Evolutionary conservation across 2,329 filamentous ascomycete species (phyloP).

Genomic region (Sodiomyces alkalinus): DNA sequence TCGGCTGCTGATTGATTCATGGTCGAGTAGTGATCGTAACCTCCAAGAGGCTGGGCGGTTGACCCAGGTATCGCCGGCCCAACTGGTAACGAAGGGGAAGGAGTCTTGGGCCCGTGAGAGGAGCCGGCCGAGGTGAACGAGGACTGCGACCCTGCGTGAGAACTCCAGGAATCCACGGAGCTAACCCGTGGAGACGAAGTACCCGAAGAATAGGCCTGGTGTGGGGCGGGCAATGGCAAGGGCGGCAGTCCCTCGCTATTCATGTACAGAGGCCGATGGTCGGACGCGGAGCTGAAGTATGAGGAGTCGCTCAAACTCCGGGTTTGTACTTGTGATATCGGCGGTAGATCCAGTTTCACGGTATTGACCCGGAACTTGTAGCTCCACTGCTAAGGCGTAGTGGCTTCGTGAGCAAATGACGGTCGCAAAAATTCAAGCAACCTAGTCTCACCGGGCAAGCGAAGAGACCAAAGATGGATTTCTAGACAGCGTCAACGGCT

Average conservation of each 20-base stretch:
- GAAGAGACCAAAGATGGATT: too few species aligned
- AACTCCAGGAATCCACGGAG: slow-evolving; percentile 51
- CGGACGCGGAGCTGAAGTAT: slow-evolving; percentile 54
- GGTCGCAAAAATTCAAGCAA: too few species aligned
- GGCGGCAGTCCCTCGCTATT: slow-evolving; percentile 56
- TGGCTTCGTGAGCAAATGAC: too few species aligned
- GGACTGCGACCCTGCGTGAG: slow-evolving; percentile 36
- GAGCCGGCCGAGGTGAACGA: slow-evolving; percentile 39
- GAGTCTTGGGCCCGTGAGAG: slow-evolving; percentile 57
- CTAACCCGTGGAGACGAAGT: slow-evolving; percentile 62
- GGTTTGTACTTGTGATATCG: slow-evolving; percentile 69
- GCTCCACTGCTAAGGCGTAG: too few species aligned
- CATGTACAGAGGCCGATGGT: slow-evolving; percentile 50
- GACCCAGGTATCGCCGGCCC: slow-evolving; percentile 27
- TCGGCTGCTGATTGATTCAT: slow-evolving; percentile 79
- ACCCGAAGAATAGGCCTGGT: slow-evolving; percentile 56
- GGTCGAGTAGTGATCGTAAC: slow-evolving; percentile 30
- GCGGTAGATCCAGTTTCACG: slow-evolving; percentile 91
- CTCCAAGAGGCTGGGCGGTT: slow-evolving; percentile 19
- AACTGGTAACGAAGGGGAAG: slow-evolving; percentile 52
- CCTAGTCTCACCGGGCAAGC: too few species aligned
- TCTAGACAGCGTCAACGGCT: slow-evolving; percentile 7
- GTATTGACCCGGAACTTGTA: slow-evolving; percentile 30
- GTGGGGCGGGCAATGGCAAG: slow-evolving; percentile 52
- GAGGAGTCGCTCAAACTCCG: slow-evolving; percentile 57